These are phyloP conservation scores for Fusarium piperis DNA, from an alignment of 2,329 filamentous ascomycete species.

Conservation along the genomic window DNA sequence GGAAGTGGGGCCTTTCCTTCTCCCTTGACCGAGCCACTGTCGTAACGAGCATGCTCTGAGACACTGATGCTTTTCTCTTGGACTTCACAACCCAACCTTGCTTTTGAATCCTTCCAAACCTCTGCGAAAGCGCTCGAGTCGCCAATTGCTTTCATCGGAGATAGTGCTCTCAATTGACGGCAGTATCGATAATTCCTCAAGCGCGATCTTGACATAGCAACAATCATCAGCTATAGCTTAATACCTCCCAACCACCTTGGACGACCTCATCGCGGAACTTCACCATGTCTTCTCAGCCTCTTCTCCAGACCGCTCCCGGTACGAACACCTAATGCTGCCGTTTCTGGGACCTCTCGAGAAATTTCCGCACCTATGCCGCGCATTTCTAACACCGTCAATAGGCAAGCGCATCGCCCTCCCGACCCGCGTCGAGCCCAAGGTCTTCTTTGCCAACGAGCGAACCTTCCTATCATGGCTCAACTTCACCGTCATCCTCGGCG, in stretches of 20 bases:
- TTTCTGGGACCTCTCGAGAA: neutral
- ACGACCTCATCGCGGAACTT: constrained; percentile 1
- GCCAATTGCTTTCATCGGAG: constrained; percentile 6
- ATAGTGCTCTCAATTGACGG: constrained; percentile 4
- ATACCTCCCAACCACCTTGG: constrained; percentile 22
- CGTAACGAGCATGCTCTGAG: constrained; percentile 22
- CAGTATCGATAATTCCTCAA: neutral
- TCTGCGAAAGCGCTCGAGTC: neutral
- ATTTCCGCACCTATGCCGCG: neutral
- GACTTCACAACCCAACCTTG: constrained; percentile 5
- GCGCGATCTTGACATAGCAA: neutral
- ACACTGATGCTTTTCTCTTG: constrained; percentile 26
- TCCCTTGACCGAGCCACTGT: constrained; percentile 31
- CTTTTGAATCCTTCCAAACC: neutral
- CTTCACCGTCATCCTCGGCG: constrained; percentile 98
- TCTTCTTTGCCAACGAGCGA: constrained; percentile 99
- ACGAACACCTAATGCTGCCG: constrained; percentile 51
- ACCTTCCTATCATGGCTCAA: constrained; percentile 99
- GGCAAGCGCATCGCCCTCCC: constrained; percentile 99
- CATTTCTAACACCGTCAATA: constrained; percentile 51
- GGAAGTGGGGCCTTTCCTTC: constrained; percentile 26
- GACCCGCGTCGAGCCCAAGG: constrained; percentile 97
- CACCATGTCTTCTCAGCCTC: constrained; percentile 93
- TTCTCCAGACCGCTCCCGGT: constrained; percentile 95
- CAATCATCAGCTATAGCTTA: neutral